Conservation (phyloP, 495 filamentous ascomycete genomes). For the Penicillium riverlandense region DNA sequence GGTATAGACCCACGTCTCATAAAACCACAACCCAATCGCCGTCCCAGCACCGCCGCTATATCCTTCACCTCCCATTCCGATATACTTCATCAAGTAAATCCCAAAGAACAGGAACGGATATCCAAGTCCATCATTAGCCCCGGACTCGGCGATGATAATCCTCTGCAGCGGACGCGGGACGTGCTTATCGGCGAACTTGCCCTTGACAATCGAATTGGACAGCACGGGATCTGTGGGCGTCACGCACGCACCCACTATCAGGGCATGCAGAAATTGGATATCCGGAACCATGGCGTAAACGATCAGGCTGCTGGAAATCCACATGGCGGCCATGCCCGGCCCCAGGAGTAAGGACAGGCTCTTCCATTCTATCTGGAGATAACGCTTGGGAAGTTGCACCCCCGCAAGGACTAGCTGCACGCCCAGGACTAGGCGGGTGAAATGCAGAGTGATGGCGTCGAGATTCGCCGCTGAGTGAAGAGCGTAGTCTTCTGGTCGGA, state of each 20-base stretch:
- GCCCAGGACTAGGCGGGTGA: constrained; percentile 81
- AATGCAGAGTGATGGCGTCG: constrained; percentile 65
- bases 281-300: constrained; percentile 74
- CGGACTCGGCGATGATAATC: constrained; percentile 85
- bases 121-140: constrained; percentile 89
- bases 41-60: constrained; percentile 50
- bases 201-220: constrained; percentile 87
- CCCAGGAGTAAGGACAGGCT: constrained; percentile 69
- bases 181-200: constrained; percentile 87
- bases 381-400: constrained; percentile 84
- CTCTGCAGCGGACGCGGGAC: constrained; percentile 74
- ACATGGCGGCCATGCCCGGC: constrained; percentile 84
- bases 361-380: constrained; percentile 75
- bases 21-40: constrained; percentile 78
- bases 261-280: constrained; percentile 65
- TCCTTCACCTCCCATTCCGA: constrained; percentile 48
- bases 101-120: constrained; percentile 86
- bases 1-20: constrained; percentile 79
- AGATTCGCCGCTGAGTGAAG: constrained; percentile 51
- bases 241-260: constrained; percentile 75
- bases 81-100: constrained; percentile 76
- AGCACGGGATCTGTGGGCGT: constrained; percentile 90
- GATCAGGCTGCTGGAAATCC: constrained; percentile 72
- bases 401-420: constrained; percentile 88
- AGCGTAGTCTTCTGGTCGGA: constrained; percentile 72